phyloP scores from a whole-genome alignment of 495 filamentous ascomycete genomes.

The Aspergillus leporis region DNA sequence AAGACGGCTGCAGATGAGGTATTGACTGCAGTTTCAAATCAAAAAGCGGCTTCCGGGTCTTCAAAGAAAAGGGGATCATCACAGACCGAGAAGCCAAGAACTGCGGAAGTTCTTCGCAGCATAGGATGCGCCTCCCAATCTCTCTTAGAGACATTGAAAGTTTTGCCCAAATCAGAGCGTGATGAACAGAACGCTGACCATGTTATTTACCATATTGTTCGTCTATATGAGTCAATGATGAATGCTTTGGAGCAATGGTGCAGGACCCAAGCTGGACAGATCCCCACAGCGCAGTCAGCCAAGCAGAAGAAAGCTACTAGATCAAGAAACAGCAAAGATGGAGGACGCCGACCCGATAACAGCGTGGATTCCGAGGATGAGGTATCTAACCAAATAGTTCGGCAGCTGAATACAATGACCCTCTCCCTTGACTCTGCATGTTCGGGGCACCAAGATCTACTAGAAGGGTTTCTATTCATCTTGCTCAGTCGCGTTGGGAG shows the following conservation, averaged over 20 bases:
- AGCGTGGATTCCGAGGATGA: constrained; percentile 16
- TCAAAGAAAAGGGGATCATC: constrained; percentile 6
- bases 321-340: constrained; percentile 8
- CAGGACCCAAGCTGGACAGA: constrained; percentile 19
- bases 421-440: constrained; percentile 26
- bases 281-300: background rate
- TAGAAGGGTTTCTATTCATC: constrained; percentile 42
- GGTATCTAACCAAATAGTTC: constrained; percentile 18
- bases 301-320: constrained; percentile 7
- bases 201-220: constrained; percentile 41
- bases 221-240: constrained; percentile 41
- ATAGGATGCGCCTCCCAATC: constrained; percentile 28
- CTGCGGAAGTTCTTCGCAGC: constrained; percentile 18
- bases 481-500: constrained; percentile 38
- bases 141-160: constrained; percentile 34
- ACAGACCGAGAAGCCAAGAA: constrained; percentile 17
- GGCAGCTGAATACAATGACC: constrained; percentile 32
- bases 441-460: constrained; percentile 28
- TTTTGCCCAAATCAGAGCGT: constrained; percentile 24
- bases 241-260: constrained; percentile 32
- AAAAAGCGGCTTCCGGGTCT: background rate
- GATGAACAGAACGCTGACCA: constrained; percentile 21
- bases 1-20: constrained; percentile 26
- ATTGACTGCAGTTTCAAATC: constrained; percentile 13
- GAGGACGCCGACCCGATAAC: background rate